Conservation (phyloP, 352 stramenopile genomes). For the Phytophthora parvispora region DNA sequence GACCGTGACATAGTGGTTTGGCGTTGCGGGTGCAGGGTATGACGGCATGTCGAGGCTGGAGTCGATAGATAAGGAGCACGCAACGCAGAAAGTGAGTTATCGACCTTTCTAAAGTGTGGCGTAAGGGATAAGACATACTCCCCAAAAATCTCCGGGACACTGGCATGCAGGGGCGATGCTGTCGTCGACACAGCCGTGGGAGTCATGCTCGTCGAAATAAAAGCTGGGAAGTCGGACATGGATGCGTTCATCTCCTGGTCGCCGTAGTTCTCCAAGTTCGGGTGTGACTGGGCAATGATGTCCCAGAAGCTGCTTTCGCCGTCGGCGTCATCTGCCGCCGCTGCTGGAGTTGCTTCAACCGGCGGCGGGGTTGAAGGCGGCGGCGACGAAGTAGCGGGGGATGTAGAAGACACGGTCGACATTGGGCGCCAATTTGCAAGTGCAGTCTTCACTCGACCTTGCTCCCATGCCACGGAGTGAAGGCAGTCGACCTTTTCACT, state of each 20-base stretch:
- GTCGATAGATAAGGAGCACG: too few relatives aligned
- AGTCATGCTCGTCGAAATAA: constrained; percentile 7
- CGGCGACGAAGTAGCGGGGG: constrained; percentile 18
- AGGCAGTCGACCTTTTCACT: too few relatives aligned
- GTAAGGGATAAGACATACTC: constrained; percentile 29
- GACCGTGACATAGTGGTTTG: constrained; percentile 43
- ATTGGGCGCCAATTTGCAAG: constrained; percentile 55
- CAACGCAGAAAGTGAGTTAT: too few relatives aligned
- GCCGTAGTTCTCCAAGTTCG: constrained; percentile 44
- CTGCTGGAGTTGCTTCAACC: constrained; percentile 69
- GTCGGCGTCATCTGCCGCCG: constrained; percentile 51
- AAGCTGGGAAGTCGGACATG: constrained; percentile 37
- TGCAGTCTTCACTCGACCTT: constrained; percentile 18
- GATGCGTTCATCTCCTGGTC: constrained; percentile 46
- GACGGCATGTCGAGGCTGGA: constrained; percentile 16
- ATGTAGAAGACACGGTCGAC: constrained; percentile 70
- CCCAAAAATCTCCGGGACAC: constrained; percentile 33
- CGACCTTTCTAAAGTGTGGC: too few relatives aligned
- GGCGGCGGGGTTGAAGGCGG: constrained; percentile 7
- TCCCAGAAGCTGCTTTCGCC: constrained; percentile 59
- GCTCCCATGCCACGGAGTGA: too few relatives aligned
- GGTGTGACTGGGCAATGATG: constrained; percentile 42
- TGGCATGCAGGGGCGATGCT: constrained; percentile 23
- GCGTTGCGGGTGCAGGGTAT: constrained; percentile 6
- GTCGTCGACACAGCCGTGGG: neutral